These are phyloP conservation scores for Sclerospora graminicola DNA, from an alignment of 352 stramenopile genomes.

Conservation along the genomic window DNA sequence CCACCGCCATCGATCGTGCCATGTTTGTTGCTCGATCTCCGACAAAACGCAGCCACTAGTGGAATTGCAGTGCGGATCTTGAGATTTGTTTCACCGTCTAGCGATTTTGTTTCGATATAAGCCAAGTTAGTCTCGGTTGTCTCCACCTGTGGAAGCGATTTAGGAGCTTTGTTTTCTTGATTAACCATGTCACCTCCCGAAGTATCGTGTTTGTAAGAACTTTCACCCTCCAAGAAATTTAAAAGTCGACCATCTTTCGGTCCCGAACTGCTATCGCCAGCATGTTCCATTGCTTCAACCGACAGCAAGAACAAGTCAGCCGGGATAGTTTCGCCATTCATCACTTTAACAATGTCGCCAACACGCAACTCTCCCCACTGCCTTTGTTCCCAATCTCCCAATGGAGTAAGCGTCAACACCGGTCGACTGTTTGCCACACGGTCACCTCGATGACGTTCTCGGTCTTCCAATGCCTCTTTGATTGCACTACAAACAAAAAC, in stretches of 20 bases:
- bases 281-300: constrained; percentile 39
- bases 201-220: background rate
- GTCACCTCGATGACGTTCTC: constrained; percentile 67
- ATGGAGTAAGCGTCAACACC: constrained; percentile 34
- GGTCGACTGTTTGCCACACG: constrained; percentile 54
- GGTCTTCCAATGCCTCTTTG: constrained; percentile 77
- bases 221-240: constrained; percentile 10
- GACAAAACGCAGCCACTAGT: constrained; percentile 29
- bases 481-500: constrained; percentile 77
- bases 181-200: background rate
- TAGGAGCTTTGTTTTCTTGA: background rate
- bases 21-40: constrained; percentile 1
- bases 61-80: constrained; percentile 74
- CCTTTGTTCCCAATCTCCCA: constrained; percentile 35
- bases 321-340: constrained; percentile 49
- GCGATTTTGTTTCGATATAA: constrained; percentile 81
- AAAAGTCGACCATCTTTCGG: background rate
- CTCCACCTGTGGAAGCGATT: constrained; percentile 3
- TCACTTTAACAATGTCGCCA: constrained; percentile 75
- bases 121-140: constrained; percentile 30
- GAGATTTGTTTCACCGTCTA: constrained; percentile 79
- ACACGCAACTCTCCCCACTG: constrained; percentile 63
- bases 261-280: constrained; percentile 18
- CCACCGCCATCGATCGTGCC: constrained; percentile 10
- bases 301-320: constrained; percentile 66